phyloP scores from a whole-genome alignment of 192 early-diverging fungal species.

The Diversispora eburnea region DNA sequence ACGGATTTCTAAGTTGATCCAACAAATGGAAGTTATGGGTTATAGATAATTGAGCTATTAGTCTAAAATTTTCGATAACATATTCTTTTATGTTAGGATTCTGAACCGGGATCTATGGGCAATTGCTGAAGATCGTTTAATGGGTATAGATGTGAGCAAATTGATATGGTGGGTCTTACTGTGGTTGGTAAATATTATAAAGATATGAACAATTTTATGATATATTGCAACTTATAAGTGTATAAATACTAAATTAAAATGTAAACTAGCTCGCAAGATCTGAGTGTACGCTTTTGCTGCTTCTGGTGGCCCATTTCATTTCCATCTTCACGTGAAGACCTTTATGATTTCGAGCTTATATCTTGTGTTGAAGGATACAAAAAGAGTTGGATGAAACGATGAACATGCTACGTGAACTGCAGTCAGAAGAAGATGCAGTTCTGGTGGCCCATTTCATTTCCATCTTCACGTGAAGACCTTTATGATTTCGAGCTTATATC shows the following conservation, averaged over 20 bases:
- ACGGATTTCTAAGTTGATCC: too few species aligned
- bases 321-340: slow-evolving; percentile 24
- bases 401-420: slow-evolving; percentile 13
- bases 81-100: too few species aligned
- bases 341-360: slow-evolving; percentile 20
- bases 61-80: too few species aligned
- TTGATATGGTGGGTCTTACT: slow-evolving; percentile 27
- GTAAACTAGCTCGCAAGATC: slow-evolving; percentile 26
- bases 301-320: slow-evolving; percentile 26
- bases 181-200: slow-evolving; percentile 31
- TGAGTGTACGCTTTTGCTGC: slow-evolving; percentile 28
- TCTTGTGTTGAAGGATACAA: slow-evolving; percentile 21
- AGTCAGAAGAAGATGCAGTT: slow-evolving; percentile 15
- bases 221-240: slow-evolving; percentile 15
- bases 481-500: slow-evolving; percentile 19
- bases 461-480: slow-evolving; percentile 23
- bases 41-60: too few species aligned
- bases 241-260: slow-evolving; percentile 22
- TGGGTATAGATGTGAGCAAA: slow-evolving; percentile 13
- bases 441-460: slow-evolving; percentile 28
- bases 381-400: slow-evolving; percentile 21
- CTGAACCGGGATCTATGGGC: slow-evolving; percentile 27
- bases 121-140: slow-evolving; percentile 25
- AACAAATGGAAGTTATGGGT: too few species aligned
- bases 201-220: slow-evolving; percentile 14